Evolutionary conservation across 108 stramenopile species (phyloP), one percentile per base, ranked within the genome.

Genomic region (Mediolabrus comicus): DNA sequence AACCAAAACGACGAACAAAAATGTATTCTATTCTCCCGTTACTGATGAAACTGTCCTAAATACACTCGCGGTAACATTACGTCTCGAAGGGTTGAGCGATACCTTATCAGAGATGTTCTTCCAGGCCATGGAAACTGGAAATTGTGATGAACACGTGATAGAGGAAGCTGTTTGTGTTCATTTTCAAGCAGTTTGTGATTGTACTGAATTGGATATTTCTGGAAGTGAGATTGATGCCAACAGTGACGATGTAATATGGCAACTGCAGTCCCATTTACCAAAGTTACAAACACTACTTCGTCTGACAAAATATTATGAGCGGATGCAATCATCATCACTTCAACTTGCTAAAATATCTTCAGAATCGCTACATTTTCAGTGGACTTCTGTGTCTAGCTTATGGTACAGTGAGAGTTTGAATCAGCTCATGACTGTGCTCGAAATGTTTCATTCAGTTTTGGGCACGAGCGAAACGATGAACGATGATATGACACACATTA

Each of bases 11-110:
- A 17, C 41, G 1, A 43, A 17, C 17, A 43, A 43, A 43, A 43
- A 17, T 43, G 41, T 43, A 11, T 64, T 17, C 36, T 58, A 25
- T 24, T 55, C 67, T 16, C 67, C 67, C 14, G 53, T 75, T 11
- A 75, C 74, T 3, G 74, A 75, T 39, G 67, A 67, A 49, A 68
- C 67, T 39, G 74, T 75, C 55, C 62, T 75, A 4, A 31, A 61
- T 30, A 75, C 74, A 19, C 39, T 75, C 2, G 67, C 54, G 3
- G 62, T 75, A 3, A 68, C 74, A 13, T 55, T 75, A 8, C 49
- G 53, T 14, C 46, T 33, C 16, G 53, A 57, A 24, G 67, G 62
- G 9, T 25, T 75, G 36, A 49, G 35, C 33, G 74, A 57, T 41
- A 75, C 74, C 24, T 25, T 68, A 61, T 67, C 65, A 9, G 61